A percentile compares a stretch with the other conserved stretches of the same genome.
Evolutionary conservation across 2,329 filamentous ascomycete genomes (phyloP).

Genomic region (Teratosphaeria pseudoeucalypti): DNA sequence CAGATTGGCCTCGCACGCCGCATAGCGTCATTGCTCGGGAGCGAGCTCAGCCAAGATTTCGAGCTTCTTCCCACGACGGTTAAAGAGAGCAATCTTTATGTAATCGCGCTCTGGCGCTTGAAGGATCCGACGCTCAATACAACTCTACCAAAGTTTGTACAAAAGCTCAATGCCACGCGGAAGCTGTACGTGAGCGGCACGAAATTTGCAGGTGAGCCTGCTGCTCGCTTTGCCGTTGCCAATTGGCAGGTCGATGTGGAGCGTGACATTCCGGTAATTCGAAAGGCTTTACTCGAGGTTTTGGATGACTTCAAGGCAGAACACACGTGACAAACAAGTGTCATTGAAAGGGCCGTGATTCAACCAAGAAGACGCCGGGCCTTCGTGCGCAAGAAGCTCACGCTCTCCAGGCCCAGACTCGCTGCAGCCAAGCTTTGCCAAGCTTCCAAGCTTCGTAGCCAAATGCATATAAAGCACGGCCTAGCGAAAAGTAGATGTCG

Average conservation of each 20-base stretch:
- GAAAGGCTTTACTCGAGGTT: slow-evolving; percentile 42
- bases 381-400: not conserved
- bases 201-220: slow-evolving; percentile 60
- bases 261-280: slow-evolving; percentile 56
- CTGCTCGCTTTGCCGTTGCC: slow-evolving; percentile 73
- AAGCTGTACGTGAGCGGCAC: slow-evolving; percentile 79
- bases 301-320: not conserved
- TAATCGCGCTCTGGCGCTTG: slow-evolving; percentile 70
- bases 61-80: slow-evolving; percentile 51
- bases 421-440: not conserved
- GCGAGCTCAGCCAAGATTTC: slow-evolving; percentile 53
- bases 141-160: slow-evolving; percentile 43
- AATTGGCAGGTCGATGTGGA: slow-evolving; percentile 70
- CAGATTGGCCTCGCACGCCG: slow-evolving; percentile 63
- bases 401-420: not conserved
- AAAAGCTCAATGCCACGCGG: slow-evolving; percentile 60
- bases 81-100: slow-evolving; percentile 44
- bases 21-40: slow-evolving; percentile 46
- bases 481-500: too few species aligned
- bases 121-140: slow-evolving; percentile 53
- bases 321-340: not conserved
- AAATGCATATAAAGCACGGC: too few species aligned
- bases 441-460: not conserved
- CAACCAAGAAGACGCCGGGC: not conserved
- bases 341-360: not conserved